Conservation (phyloP, 2,329 filamentous ascomycete species). For the Aspergillus hortae region DNA sequence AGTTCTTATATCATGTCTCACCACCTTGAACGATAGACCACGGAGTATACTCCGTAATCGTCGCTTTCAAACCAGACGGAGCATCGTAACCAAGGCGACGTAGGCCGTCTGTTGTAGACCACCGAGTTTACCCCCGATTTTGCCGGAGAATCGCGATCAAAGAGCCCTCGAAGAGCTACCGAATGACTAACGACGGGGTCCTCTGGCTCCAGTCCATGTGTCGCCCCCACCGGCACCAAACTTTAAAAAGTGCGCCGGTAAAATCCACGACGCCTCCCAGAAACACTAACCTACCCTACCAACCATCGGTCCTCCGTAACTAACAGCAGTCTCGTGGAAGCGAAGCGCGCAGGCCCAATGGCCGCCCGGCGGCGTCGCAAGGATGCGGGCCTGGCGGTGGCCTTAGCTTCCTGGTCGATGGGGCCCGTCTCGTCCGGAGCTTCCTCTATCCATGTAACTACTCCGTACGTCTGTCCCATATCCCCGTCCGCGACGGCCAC, state of each 20-base stretch:
- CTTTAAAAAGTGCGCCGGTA: neutral
- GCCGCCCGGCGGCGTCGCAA: neutral
- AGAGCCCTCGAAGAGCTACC: too few relatives aligned
- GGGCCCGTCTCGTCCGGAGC: neutral
- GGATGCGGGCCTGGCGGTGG: neutral
- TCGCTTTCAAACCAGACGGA: too few relatives aligned
- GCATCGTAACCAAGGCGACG: too few relatives aligned
- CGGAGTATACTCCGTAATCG: too few relatives aligned
- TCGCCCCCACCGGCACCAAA: neutral
- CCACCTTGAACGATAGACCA: too few relatives aligned
- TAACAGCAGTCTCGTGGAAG: slow-evolving; percentile 16
- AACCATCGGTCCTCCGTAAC: too few relatives aligned
- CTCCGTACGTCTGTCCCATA: too few relatives aligned
- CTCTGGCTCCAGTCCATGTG: neutral
- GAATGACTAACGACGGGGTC: too few relatives aligned
- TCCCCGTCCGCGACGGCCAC: neutral
- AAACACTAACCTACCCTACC: too few relatives aligned
- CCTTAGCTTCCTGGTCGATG: neutral
- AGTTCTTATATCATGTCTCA: too few relatives aligned
- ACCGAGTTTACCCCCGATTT: neutral
- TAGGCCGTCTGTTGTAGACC: too few relatives aligned
- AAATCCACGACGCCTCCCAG: neutral
- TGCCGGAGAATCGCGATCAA: neutral
- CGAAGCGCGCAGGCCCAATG: slow-evolving; percentile 14
- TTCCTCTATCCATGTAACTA: too few relatives aligned